Evolutionary conservation across 1,139 yeast genomes (phyloP), one percentile per base, ranked within the genome.

Genomic region (Kurtzmaniella quercitrusa): DNA sequence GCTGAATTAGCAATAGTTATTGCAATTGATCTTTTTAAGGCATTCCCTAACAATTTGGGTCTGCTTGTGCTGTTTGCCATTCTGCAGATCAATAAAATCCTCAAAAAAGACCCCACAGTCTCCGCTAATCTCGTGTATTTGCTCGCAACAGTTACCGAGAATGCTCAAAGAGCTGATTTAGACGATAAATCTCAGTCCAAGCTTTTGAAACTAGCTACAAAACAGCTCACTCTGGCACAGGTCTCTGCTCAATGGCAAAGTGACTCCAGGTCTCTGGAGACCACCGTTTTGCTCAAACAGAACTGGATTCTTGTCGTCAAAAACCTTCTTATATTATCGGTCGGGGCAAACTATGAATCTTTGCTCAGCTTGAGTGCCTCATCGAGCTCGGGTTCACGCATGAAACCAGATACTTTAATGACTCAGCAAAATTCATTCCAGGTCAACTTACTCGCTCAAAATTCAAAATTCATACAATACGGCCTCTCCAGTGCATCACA

Each of bases 401-500:
- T 68, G 59, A 71, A 70, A 42, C 76, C 78, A 0, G 77, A 72
- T 41, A 51, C 67, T 0, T 60, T 72, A 26, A 70, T 71, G 76
- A 42, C 58, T 8, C 72, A 63, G 39, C 77, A 72, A 46, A 62
- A 69, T 47, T 68, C 57, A 44, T 70, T 59, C 47, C 78, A 72
- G 52, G 42, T 46, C 11, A 49, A 51, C 33, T 47, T 72, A 16
- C 55, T 72, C 38, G 39, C 54, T 2, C 44, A 66, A 1, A 56
- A 68, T 46, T 73, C 68, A 38, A 69, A 68, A 38, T 40, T 55
- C 1, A 40, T 71, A 33, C 42, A 54, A 5, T 59, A 54, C 43
- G 67, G 71, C 3, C 60, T 72, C 36, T 50, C 68, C 1, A 66
- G 66, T 41, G 61, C 49, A 40, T 57, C 59, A 12, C 57, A 63